Conservation (phyloP, 352 stramenopile species). For the Elongisporangium senticosum region DNA sequence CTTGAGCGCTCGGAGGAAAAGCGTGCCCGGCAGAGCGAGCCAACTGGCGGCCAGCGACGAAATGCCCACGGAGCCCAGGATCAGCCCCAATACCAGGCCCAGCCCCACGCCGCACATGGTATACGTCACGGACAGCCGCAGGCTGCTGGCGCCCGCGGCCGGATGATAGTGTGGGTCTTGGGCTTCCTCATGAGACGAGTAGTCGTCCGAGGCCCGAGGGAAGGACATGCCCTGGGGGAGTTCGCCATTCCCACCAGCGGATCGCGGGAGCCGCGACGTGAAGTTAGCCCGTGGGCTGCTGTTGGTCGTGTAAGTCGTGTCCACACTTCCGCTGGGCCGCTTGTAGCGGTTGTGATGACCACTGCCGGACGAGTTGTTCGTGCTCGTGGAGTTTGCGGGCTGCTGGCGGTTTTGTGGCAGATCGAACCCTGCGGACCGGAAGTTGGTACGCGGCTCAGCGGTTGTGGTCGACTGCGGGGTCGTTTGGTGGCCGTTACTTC, state of each 20-base stretch:
- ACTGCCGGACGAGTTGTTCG: conserved; percentile 1
- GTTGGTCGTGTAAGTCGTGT: conserved; percentile 12
- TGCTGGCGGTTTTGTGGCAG: not conserved
- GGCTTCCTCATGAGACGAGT: not conserved
- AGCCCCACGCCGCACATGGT: conserved; percentile 46
- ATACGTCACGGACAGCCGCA: conserved; percentile 45
- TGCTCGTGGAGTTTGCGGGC: conserved; percentile 3
- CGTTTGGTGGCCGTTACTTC: conserved; percentile 10
- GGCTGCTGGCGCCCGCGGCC: conserved; percentile 14
- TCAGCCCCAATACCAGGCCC: conserved; percentile 46
- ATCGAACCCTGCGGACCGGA: not conserved
- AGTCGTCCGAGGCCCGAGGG: no score
- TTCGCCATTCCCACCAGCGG: no score
- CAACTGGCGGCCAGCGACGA: conserved; percentile 35
- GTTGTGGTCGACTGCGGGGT: conserved; percentile 17
- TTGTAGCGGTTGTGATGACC: no score
- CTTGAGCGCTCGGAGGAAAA: conserved; percentile 74
- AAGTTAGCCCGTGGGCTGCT: conserved; percentile 42
- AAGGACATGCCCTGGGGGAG: no score
- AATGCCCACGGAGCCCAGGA: conserved; percentile 33
- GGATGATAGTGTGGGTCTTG: not conserved
- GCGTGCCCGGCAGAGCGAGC: conserved; percentile 59
- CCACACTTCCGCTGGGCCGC: conserved; percentile 1
- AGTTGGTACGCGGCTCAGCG: conserved; percentile 18
- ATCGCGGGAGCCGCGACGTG: conserved; percentile 13